Evolutionary conservation across 352 stramenopile species (phyloP), one percentile per base, ranked within the genome.

Genomic region (Globisporangium nunn): DNA sequence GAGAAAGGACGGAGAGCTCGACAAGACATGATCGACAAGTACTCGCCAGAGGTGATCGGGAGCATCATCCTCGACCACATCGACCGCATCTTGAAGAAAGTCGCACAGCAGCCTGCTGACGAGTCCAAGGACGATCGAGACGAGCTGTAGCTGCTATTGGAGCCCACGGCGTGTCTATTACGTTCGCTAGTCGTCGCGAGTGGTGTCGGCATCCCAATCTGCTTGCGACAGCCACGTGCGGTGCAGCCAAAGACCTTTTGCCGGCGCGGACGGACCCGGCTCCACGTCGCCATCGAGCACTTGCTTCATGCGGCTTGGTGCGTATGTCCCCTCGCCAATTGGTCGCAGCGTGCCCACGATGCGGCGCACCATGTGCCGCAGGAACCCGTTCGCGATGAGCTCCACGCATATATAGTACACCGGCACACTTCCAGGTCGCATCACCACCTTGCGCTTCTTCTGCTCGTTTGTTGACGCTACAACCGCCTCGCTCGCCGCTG

Each of bases 341-440:
- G 73, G 80, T 8, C 85, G 78, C 43, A 88, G 52, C 6, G 81
- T 95, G 46, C 85, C 85, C 12, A 95, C 72, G 61, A 95, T 95
- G 5, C 85, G 81, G 10, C 85, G 81, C 60, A 95, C 81, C 85
- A 95, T 95, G 67, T 95, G 85, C 12, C 85, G 66, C n/a, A 95
- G 61, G 56, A 95, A 95, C 4, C 85, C 85, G 47, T 87, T 93
- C 30, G 82, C 85, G 43, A 90, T 63, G 28, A 95, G 68, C 67
- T 95, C 85, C 28, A 95, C 71, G 62, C 85, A 95, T 33, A 93
- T 71, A 43, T 88, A 91, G 54, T 93, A 71, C n/a, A 88, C 73
- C 0, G 74, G 68, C 0, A 54, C 35, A 3, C n/a, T 40, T 10
- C 31, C 52, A 3, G 41, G 18, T 2, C 23, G 64, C 10, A 75